These are phyloP conservation scores for Amanita molliuscula DNA, from an alignment of 768 basidiomycete genomes.

Conservation along the genomic window DNA sequence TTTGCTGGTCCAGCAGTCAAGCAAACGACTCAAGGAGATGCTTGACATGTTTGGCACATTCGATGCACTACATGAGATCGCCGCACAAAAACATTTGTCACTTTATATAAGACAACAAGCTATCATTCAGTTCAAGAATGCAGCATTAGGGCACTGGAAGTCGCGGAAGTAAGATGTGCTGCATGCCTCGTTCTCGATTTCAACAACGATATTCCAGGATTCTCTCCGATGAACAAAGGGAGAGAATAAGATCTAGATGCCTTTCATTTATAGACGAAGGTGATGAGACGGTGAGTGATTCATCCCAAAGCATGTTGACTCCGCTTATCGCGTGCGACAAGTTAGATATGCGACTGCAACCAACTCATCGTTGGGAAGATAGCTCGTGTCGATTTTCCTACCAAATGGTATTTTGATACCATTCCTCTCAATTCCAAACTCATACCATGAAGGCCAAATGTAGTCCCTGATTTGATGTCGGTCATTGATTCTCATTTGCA, in stretches of 20 bases:
- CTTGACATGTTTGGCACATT: conserved; percentile 62
- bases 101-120: conserved; percentile 65
- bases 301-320: not conserved
- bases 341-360: conserved; percentile 71
- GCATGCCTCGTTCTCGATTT: not conserved
- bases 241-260: conserved; percentile 53
- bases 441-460: conserved; percentile 38
- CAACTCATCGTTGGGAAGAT: conserved; percentile 67
- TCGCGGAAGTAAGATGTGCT: conserved; percentile 49
- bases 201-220: conserved; percentile 30
- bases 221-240: conserved; percentile 57
- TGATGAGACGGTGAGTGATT: conserved; percentile 57
- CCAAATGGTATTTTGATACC: conserved; percentile 45
- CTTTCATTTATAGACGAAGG: conserved; percentile 63
- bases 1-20: conserved; percentile 35
- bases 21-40: conserved; percentile 56
- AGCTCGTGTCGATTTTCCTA: conserved; percentile 69
- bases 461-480: conserved; percentile 43
- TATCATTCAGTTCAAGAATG: conserved; percentile 87
- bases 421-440: not conserved
- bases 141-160: conserved; percentile 64
- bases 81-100: conserved; percentile 48
- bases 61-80: conserved; percentile 65
- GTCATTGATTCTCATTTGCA: conserved; percentile 45
- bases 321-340: not conserved